Evolutionary conservation across 192 early-diverging fungal genomes (phyloP), one percentile per base, ranked within the genome.

Genomic region (Coemansia aciculifera): DNA sequence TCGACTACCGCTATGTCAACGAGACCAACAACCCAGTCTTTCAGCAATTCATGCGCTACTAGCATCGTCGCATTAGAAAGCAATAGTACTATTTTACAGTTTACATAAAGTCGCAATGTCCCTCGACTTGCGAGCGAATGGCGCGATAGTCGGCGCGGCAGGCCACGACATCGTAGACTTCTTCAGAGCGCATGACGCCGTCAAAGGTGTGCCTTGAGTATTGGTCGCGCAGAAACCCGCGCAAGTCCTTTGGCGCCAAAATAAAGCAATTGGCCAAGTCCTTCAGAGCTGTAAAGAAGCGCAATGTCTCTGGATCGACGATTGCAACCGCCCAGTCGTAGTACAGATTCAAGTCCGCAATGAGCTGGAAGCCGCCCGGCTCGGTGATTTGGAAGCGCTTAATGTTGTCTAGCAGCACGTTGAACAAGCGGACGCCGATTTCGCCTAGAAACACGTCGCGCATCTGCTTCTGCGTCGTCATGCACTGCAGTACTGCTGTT

Each of bases 1-100:
- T 98, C 12, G 87, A 88, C 65, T 98, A 95, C 73, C 89, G 89
- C 56, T 93, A 87, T 71, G 89, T 97, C 23, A 94, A 98, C 75
- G 98, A 99, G 71, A 98, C 95, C 3, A 77, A 88, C 59, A 98
- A 98, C 77, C 81, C 86, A 3, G 89, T 96, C 3, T 97, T 95
- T 79, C 87, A 92, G 83, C 87, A 93, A 68, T 95, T 99, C 63
- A 85, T 93, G 62, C 73, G 75, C 60, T 74, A 70, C 46, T 74
- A 65, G n/a, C 44, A 19, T 15, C 8, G 40, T 42, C 40, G 32
- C 32, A 34, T 34, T 34, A 34, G 3, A 43, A 43, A 15, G 42
- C 3, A 15, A 49, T 52, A 11, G 48, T 6, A 52, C 27, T 44
- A 40, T 44, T 15, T 32, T n/a, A 17, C n/a, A 13, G 21, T 37